Conservation (phyloP, 805 yeast species). For the Kodamaea hsintzibuensis region DNA sequence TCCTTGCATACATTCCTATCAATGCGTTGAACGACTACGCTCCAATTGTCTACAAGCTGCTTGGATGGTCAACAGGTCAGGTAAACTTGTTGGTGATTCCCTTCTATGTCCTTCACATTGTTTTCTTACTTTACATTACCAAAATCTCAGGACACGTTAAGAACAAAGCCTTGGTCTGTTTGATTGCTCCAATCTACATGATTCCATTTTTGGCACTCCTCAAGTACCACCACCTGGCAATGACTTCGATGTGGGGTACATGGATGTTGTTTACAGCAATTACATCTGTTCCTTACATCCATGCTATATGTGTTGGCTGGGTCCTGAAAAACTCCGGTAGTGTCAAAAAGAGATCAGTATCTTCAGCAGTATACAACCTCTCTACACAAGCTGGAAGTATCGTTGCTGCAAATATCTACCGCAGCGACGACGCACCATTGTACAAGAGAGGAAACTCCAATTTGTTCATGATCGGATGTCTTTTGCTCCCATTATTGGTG, state of each 20-base stretch:
- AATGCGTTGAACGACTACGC: constrained; percentile 16
- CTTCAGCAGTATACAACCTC: constrained; percentile 67
- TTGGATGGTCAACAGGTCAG: constrained; percentile 55
- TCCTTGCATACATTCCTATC: constrained; percentile 22
- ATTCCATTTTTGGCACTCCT: constrained; percentile 24
- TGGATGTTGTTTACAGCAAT: constrained; percentile 37
- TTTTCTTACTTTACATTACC: constrained; percentile 20
- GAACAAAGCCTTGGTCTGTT: constrained; percentile 16
- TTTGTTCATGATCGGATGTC: constrained; percentile 5
- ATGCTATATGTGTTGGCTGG: constrained; percentile 61
- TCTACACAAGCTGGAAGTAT: constrained; percentile 61
- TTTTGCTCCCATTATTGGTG: constrained; percentile 32
- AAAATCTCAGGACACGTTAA: constrained; percentile 26
- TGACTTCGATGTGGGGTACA: constrained; percentile 43
- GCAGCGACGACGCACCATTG: constrained; percentile 56
- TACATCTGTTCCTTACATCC: constrained; percentile 50
- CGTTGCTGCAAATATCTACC: constrained; percentile 55
- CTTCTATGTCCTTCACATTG: constrained; percentile 28
- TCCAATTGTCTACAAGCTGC: constrained; percentile 13
- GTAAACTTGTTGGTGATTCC: constrained; percentile 58
- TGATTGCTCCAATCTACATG: constrained; percentile 18
- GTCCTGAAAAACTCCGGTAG: constrained; percentile 62
- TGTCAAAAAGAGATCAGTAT: constrained; percentile 61
- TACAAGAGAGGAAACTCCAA: constrained; percentile 57
- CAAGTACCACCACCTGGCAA: constrained; percentile 45